Evolutionary conservation across 169 alveolate genomes (phyloP).

Genomic region (Plasmodium gonderi): DNA sequence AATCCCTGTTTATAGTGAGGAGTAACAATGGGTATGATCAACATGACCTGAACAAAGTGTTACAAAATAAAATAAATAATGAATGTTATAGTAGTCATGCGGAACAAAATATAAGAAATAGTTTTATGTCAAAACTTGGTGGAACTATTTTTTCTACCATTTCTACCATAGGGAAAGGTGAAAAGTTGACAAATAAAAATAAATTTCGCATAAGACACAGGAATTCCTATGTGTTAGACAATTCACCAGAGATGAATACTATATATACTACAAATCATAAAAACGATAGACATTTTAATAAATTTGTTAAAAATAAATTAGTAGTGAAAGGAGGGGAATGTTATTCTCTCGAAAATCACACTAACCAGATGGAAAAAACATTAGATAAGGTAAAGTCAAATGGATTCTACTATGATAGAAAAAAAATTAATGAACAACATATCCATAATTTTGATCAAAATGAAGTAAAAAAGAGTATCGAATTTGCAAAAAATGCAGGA

Average conservation of each 20-base stretch:
- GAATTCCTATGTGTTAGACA: not conserved
- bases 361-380: not conserved
- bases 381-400: not conserved
- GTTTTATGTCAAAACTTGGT: not conserved
- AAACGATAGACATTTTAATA: not conserved
- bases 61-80: not conserved
- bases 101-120: not conserved
- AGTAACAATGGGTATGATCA: not conserved
- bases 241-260: not conserved
- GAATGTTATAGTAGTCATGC: not conserved
- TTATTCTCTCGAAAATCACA: not conserved
- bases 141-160: not conserved
- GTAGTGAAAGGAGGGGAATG: not conserved
- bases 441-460: not conserved
- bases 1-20: not conserved
- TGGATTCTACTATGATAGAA: not conserved
- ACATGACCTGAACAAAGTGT: not conserved
- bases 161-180: not conserved
- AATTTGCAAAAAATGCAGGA: not conserved
- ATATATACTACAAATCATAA: not conserved
- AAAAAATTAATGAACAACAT: not conserved
- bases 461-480: not conserved
- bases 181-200: not conserved
- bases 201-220: not conserved
- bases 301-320: slow-evolving; percentile 1